Base-by-base conservation (phyloP, 179 eudicot species). In the Sideroxylon spinosum region DNA sequence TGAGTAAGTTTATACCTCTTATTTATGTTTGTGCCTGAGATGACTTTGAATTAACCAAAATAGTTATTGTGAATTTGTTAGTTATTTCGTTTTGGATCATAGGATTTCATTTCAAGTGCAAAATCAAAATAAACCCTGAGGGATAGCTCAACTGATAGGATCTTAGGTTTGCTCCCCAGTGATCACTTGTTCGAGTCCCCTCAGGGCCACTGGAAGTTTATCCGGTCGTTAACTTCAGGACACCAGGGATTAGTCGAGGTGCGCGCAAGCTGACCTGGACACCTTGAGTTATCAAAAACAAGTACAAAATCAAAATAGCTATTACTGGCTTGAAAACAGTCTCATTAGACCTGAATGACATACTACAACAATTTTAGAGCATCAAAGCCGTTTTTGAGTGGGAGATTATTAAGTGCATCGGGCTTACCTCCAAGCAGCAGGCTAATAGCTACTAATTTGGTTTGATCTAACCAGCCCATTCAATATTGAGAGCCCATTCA, bases 1-100 rank as follows among this genome's bases (percentile, higher is more conserved):
- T 95, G 62, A 90, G 99, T 95, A 93, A 89, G 98, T 66, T 64
- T 26, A 23, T 57, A 25, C 28, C 64, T 37, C 12, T 26, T 20
- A 28, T 62, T 75, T 50, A 55, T 50, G 62, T 71, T 20, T 50
- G 76, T 44, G 46, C 67, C 71, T 70, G 10, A 56, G 37, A 55
- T 23, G 53, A 10, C 14, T 72, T 49, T 70, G 48, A 29, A 46
- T 44, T 46, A 2, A 65, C 23, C 6, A 0, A 20, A 9, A 50
- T 52, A 72, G 32, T 53, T 50, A 6, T 74, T n/a, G 17, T n/a
- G 49, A 10, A 12, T 48, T 75, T 7, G 37, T 3, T 23, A 60
- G 44, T 6, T 61, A 13, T 75, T 25, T 37, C 7, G 23, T 46
- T 63, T 62, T 63, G 60, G 68, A 71, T 52, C 22, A 8, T 28